Evolutionary conservation across 345 rosid species (phyloP), one percentile per base, ranked within the genome.

Genomic region (Hibiscus mutabilis): DNA sequence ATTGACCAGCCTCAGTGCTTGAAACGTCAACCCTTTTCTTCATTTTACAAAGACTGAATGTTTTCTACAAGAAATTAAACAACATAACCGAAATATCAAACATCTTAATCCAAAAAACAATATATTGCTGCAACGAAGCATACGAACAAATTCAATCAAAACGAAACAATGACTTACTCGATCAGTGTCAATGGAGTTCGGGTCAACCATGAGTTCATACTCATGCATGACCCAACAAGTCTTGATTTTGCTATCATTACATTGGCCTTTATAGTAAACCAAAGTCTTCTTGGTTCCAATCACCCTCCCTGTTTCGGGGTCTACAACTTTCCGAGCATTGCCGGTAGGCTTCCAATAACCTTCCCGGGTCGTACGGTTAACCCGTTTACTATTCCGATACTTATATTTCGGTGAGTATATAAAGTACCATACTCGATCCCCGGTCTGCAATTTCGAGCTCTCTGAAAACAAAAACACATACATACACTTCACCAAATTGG

Each of bases 291-390:
- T 74, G 47, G 31, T 68, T 5, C 73, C 77, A 16, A 74, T 61
- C 25, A 46, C 52, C 35, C 46, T 6, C 2, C 53, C 37, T 0
- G 68, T 58, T 11, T 46, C 8, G 8, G 7, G 10, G 52, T 27
- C 44, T 4, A 14, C 31, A 4, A 68, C 52, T 60, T 7, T 49
- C n/a, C 68, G 68, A 60, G 70, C 55, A n/a, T 68, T 68, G 11
- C 77, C 73, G 0, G 77, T 74, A 5, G 58, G 52, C 52, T 74
- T 74, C 77, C 77, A 68, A 63, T 46, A 68, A 6, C 77, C 77
- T 4, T n/a, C 29, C n/a, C 0, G 31, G 10, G 77, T 68, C 0
- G 53, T 60, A n/a, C 77, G 35, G 12, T 25, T 68, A 18, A 49
- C 24, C 3, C 37, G 24, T 29, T 59, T 58, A 24, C 66, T 25